Evolutionary conservation across 2,329 filamentous ascomycete species (phyloP).

Genomic region (Orbilia javanica): DNA sequence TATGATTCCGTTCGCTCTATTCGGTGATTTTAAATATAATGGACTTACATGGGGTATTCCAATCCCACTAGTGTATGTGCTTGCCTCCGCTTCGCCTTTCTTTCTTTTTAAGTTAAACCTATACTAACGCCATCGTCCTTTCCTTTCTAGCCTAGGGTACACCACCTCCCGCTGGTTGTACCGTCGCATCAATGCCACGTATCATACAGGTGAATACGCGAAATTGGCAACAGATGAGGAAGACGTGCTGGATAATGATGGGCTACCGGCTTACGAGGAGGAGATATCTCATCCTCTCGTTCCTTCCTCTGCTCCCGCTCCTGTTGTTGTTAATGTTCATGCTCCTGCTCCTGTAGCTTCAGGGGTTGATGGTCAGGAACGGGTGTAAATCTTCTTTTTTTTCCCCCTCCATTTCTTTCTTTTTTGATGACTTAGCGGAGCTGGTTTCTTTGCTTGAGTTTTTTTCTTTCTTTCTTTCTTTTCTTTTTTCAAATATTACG

Average conservation of each 20-base stretch:
- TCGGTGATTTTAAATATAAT: constrained; percentile 23
- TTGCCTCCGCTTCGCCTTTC: not conserved
- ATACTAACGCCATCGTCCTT: not conserved
- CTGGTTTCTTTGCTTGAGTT: constrained; percentile 8
- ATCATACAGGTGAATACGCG: constrained; percentile 25
- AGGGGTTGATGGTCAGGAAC: not conserved
- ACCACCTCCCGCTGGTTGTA: constrained; percentile 23
- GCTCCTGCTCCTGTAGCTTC: not conserved
- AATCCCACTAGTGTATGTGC: constrained; percentile 39
- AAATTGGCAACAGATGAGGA: constrained; percentile 31
- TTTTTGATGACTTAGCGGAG: constrained; percentile 5
- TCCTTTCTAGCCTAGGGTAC: constrained; percentile 19
- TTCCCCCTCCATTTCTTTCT: not conserved
- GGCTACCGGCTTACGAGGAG: constrained; percentile 35
- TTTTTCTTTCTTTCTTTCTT: not conserved
- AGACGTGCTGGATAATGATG: constrained; percentile 9
- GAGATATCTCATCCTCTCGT: not conserved
- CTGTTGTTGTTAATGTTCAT: not conserved
- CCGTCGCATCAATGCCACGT: constrained; percentile 8
- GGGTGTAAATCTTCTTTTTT: not conserved
- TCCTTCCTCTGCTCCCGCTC: not conserved
- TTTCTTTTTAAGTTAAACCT: not conserved
- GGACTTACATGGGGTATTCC: constrained; percentile 34
- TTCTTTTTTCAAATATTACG: not conserved
- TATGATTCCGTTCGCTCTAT: constrained; percentile 43